Conservation (phyloP, 1,284 basidiomycete species). For the Kalmanozyma brasiliensis region DNA sequence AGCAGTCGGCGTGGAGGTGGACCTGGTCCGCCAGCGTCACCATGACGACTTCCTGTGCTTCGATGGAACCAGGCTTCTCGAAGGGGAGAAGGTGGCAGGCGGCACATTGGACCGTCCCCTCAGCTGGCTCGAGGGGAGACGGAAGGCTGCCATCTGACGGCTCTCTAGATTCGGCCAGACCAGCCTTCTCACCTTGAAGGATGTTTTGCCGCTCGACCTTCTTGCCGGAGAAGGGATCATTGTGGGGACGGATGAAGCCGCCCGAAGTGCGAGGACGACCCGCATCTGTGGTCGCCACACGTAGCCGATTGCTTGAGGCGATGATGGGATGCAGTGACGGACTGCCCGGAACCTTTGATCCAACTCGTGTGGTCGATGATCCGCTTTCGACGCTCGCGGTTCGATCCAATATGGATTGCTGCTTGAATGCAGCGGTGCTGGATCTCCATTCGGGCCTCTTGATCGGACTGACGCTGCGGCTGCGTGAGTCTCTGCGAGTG, state of each 20-base stretch:
- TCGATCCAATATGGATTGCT: not conserved
- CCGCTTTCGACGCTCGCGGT: not conserved
- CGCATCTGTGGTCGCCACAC: not conserved
- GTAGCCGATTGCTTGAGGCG: not conserved
- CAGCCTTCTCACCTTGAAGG: slow-evolving; percentile 11
- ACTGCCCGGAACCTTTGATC: slow-evolving; percentile 28
- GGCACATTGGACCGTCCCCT: slow-evolving; percentile 24
- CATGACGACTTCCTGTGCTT: slow-evolving; percentile 36
- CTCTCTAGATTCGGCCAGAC: not conserved
- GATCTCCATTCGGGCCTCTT: slow-evolving; percentile 17
- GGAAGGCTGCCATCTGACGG: not conserved
- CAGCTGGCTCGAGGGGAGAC: slow-evolving; percentile 12
- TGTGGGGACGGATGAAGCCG: slow-evolving; percentile 38
- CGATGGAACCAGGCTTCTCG: slow-evolving; percentile 13
- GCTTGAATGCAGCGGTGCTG: not conserved
- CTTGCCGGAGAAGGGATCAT: slow-evolving; percentile 9
- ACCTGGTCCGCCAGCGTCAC: slow-evolving; percentile 30
- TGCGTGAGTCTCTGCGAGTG: slow-evolving; percentile 35
- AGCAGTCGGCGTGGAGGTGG: slow-evolving; percentile 54
- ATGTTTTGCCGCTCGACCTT: slow-evolving; percentile 3
- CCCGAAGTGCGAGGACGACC: slow-evolving; percentile 11
- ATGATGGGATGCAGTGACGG: slow-evolving; percentile 6
- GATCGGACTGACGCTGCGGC: slow-evolving; percentile 49
- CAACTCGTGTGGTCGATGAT: not conserved
- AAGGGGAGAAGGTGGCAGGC: slow-evolving; percentile 46